Percentiles rank a stretch among this genome's conserved stretches.
phyloP scores from a whole-genome alignment of 805 yeast species.

The Lipomyces mesembrius region DNA sequence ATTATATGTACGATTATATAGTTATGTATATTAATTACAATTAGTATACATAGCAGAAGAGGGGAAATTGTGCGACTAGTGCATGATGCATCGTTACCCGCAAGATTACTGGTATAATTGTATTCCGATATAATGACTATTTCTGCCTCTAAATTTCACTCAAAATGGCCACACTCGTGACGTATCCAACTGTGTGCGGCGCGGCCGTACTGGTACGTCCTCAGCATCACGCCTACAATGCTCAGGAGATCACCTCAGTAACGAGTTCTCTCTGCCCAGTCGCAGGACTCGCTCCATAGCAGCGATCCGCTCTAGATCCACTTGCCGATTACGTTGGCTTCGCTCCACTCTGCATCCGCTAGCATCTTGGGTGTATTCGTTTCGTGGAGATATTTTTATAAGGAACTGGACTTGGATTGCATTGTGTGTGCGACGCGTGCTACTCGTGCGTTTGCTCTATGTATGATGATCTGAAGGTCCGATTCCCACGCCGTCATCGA shows the following conservation, averaged over 20 bases:
- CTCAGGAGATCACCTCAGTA: background rate
- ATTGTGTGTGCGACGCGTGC: background rate
- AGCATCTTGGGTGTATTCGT: background rate
- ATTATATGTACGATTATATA: too few species aligned
- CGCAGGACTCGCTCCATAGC: background rate
- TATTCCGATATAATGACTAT: too few species aligned
- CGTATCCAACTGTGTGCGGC: too few species aligned
- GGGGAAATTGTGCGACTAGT: too few species aligned
- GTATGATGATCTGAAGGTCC: background rate
- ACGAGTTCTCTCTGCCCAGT: too few species aligned
- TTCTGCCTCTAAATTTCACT: too few species aligned
- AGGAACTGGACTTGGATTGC: background rate
- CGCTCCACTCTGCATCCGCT: background rate
- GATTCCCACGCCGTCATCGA: background rate
- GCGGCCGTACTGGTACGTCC: background rate
- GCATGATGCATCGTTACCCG: too few species aligned
- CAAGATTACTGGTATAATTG: too few species aligned
- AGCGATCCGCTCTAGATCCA: background rate
- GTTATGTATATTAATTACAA: too few species aligned
- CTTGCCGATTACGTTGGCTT: too few species aligned
- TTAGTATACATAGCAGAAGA: too few species aligned
- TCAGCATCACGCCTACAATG: background rate
- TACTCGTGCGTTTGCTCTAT: background rate
- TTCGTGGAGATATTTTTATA: background rate
- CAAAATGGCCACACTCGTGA: too few species aligned